A percentile compares a stretch with the other conserved stretches of the same genome.
These are phyloP conservation scores for Orbilia ellipsospora DNA, from an alignment of 2,329 filamentous ascomycete genomes.

Conservation along the genomic window DNA sequence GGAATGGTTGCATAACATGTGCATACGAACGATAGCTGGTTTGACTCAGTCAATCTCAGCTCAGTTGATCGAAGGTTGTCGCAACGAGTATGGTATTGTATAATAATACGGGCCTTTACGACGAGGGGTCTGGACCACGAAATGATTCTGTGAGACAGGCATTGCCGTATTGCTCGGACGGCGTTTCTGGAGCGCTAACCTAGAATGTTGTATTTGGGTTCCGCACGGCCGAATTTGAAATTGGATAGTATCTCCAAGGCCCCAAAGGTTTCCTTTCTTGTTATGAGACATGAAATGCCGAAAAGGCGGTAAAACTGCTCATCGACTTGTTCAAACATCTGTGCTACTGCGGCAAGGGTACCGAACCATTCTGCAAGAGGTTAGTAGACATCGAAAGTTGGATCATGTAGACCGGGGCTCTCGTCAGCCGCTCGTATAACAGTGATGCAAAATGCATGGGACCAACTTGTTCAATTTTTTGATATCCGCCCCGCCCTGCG, in stretches of 20 bases:
- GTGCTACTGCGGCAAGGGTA: slow-evolving; percentile 44
- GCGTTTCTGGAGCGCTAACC: slow-evolving; percentile 35
- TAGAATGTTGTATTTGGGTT: slow-evolving; percentile 1
- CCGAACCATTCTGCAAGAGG: slow-evolving; percentile 34
- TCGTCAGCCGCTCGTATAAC: slow-evolving; percentile 52
- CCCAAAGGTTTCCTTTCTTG: background rate
- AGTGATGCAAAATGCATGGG: slow-evolving; percentile 28
- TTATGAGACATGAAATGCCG: slow-evolving; percentile 13
- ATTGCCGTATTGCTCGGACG: slow-evolving; percentile 9
- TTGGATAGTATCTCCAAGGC: background rate
- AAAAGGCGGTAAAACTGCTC: slow-evolving; percentile 46
- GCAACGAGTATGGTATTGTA: background rate
- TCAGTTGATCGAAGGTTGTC: background rate
- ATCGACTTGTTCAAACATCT: slow-evolving; percentile 19
- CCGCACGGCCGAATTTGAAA: background rate
- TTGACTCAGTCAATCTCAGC: background rate
- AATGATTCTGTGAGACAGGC: slow-evolving; percentile 14
- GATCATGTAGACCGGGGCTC: slow-evolving; percentile 28
- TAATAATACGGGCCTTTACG: slow-evolving; percentile 1
- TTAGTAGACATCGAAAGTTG: slow-evolving; percentile 12
- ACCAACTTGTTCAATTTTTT: slow-evolving; percentile 2
- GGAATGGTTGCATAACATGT: slow-evolving; percentile 12
- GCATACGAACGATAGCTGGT: slow-evolving; percentile 8
- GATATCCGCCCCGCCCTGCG: slow-evolving; percentile 25
- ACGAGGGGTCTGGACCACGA: background rate